Conservation (phyloP, 1,284 basidiomycete genomes). For the Austroboletus novae-zelandiae region DNA sequence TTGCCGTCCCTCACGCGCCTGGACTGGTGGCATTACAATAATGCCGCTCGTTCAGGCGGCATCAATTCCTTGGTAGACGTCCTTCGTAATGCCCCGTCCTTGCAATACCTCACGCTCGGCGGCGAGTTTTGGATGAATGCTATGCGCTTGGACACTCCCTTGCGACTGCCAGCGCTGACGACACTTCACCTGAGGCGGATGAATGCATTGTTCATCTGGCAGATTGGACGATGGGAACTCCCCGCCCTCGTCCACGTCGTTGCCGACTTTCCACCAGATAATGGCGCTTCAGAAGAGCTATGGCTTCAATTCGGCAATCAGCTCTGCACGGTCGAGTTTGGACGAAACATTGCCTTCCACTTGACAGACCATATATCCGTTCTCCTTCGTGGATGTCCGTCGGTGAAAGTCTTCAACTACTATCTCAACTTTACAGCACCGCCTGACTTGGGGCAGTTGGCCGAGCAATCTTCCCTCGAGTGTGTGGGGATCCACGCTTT, state of each 20-base stretch:
- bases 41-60: slow-evolving; percentile 61
- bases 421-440: slow-evolving; percentile 50
- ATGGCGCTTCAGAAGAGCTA: slow-evolving; percentile 30
- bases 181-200: slow-evolving; percentile 53
- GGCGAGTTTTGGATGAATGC: slow-evolving; percentile 41
- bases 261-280: slow-evolving; percentile 31
- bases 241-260: slow-evolving; percentile 48
- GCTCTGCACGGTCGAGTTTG: slow-evolving; percentile 56
- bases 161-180: slow-evolving; percentile 42
- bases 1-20: slow-evolving; percentile 56
- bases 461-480: slow-evolving; percentile 36
- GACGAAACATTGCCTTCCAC: slow-evolving; percentile 51
- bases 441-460: slow-evolving; percentile 22
- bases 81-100: slow-evolving; percentile 49
- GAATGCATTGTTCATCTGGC: slow-evolving; percentile 49
- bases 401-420: slow-evolving; percentile 54
- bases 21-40: slow-evolving; percentile 64
- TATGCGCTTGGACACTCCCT: slow-evolving; percentile 19
- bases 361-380: slow-evolving; percentile 44
- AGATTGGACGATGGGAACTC: slow-evolving; percentile 50
- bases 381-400: slow-evolving; percentile 47
- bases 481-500: slow-evolving; percentile 51
- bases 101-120: slow-evolving; percentile 57
- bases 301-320: slow-evolving; percentile 52
- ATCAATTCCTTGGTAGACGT: slow-evolving; percentile 60